A percentile compares a stretch with the other conserved stretches of the same genome.
Evolutionary conservation across 2,329 filamentous ascomycete species (phyloP).

Genomic region (Alternaria brassicae): DNA sequence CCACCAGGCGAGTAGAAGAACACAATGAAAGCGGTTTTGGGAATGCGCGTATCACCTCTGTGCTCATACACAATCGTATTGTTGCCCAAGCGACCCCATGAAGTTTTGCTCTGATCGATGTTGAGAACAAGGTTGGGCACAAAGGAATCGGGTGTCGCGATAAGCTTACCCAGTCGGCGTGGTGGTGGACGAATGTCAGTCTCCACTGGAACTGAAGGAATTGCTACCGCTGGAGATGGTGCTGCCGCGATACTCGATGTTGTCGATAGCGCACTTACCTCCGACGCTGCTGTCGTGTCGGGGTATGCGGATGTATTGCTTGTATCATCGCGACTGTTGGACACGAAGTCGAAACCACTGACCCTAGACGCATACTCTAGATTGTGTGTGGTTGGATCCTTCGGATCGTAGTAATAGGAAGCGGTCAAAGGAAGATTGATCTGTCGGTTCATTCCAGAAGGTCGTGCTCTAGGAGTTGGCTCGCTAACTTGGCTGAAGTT

Average conservation of each 20-base stretch:
- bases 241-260: constrained; percentile 22
- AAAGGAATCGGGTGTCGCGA: constrained; percentile 70
- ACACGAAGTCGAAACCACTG: constrained; percentile 55
- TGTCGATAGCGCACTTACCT: constrained; percentile 24
- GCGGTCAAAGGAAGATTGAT: constrained; percentile 55
- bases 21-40: constrained; percentile 81
- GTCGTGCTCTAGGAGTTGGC: constrained; percentile 48
- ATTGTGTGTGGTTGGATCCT: constrained; percentile 55
- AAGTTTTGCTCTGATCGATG: constrained; percentile 71
- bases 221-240: constrained; percentile 27
- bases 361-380: constrained; percentile 55
- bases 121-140: constrained; percentile 67
- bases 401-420: constrained; percentile 55
- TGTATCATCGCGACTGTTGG: constrained; percentile 25
- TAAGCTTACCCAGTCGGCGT: constrained; percentile 68
- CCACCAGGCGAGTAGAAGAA: constrained; percentile 68
- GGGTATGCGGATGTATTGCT: constrained; percentile 33
- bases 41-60: constrained; percentile 71
- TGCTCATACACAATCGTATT: constrained; percentile 74
- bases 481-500: constrained; percentile 45
- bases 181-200: constrained; percentile 50
- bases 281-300: constrained; percentile 40
- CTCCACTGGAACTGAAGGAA: constrained; percentile 32
- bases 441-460: constrained; percentile 49
- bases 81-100: constrained; percentile 75